phyloP scores from a whole-genome alignment of 257 asterid genomes.

The Solanum clarkiae region DNA sequence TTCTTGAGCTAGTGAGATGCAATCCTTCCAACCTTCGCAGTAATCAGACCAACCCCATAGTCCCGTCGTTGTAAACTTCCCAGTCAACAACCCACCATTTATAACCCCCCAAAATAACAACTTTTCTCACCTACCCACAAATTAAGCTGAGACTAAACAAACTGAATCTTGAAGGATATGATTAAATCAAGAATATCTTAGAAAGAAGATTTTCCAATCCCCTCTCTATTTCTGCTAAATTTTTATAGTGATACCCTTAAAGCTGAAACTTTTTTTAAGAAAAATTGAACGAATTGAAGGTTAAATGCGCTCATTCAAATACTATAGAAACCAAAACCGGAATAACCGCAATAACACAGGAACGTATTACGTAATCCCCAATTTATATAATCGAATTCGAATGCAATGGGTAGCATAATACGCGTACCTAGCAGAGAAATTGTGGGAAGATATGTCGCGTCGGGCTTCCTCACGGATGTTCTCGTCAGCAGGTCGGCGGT shows the following conservation, averaged over 20 bases:
- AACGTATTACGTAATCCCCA: background rate
- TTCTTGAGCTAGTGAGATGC: background rate
- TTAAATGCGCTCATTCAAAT: background rate
- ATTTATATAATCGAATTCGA: background rate
- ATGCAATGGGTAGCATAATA: background rate
- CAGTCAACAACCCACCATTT: background rate
- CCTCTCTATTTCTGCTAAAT: background rate
- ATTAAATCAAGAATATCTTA: background rate
- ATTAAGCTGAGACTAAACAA: background rate
- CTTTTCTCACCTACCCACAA: background rate
- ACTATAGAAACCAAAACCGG: background rate
- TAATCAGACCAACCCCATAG: background rate
- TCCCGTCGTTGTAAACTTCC: background rate
- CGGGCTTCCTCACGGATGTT: constrained; percentile 88
- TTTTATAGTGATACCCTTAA: background rate
- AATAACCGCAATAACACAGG: background rate
- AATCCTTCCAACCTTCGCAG: background rate
- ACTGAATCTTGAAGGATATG: background rate
- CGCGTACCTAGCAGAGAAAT: constrained; percentile 54
- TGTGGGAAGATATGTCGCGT: constrained; percentile 41
- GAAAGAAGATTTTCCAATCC: background rate
- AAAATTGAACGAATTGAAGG: background rate
- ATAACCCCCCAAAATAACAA: background rate
- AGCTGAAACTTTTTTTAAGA: background rate
- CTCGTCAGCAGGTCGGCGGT: constrained; percentile 59